Base-by-base conservation (phyloP, 257 asterid species). In the Penstemon barbatus region DNA sequence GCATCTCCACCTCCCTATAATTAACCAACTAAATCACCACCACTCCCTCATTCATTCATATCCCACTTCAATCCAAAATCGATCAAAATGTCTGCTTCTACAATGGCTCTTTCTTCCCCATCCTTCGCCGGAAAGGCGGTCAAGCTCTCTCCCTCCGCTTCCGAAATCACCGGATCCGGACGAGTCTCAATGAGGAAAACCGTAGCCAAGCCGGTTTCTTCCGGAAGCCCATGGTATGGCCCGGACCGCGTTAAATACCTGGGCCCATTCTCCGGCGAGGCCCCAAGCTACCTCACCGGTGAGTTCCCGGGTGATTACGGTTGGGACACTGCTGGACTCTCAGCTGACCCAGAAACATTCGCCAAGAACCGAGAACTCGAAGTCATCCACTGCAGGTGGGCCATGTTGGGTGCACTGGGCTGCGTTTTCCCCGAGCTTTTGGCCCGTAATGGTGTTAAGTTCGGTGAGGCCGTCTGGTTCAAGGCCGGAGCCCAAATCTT, bases 371-470 rank as follows among this genome's bases (percentile, higher is more conserved):
- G 64, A 11, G 61, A 55, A 5, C 61, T 55, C 6, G 61, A 55
- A 5, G 61, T 55, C 4, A 55, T 55, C 40, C 61, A 55, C 61
- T 19, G 39, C 59, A 79, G 83, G 43, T 75, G 83, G 83, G 83
- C 83, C 50, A 79, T 75, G 83, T 78, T 79, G 5, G 83, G 83
- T 10, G 83, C 83, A 51, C 75, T 79, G 18, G 83, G 83, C 8
- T 76, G 84, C 38, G 79, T 79, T 7, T 79, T 79, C 79, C 81
- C 84, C 0, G 84, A 79, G 73, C 83, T 79, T 11, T 75, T 75
- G 78, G 72, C 81, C 7, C 76, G 81, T 8, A 79, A 75, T n/a
- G 83, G 83, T 8, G 81, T 79, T 9, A 79, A 79, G 58, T 79
- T 55, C n/a, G 61, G 61, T 55, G 61, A 38, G 48, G 64, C 64